A percentile compares a stretch with the other conserved stretches of the same genome.
Conservation (phyloP, 768 basidiomycete genomes). For the Tricholoma sp. region DNA sequence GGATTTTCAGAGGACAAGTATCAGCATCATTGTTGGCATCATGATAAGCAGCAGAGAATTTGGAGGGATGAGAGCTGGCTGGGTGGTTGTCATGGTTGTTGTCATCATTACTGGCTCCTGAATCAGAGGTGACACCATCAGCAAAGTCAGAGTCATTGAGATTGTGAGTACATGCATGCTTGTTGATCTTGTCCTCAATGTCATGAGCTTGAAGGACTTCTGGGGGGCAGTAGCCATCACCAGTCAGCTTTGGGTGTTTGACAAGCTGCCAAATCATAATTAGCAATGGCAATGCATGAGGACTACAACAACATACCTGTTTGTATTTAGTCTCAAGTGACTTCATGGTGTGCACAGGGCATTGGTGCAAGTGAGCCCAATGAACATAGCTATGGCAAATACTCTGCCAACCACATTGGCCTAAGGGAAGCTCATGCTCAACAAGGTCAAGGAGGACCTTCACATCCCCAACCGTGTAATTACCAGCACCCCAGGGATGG, state of each 20-base stretch:
- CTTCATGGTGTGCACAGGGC: conserved; percentile 5
- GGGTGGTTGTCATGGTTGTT: not conserved
- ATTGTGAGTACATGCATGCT: conserved; percentile 9
- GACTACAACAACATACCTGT: conserved; percentile 13
- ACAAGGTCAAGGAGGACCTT: no score
- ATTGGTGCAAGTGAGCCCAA: no score
- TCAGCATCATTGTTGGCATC: not conserved
- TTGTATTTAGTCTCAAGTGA: conserved; percentile 21
- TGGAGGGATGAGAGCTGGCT: not conserved
- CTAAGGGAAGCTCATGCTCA: no score
- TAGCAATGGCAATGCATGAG: not conserved
- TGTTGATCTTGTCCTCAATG: conserved; percentile 12
- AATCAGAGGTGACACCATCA: conserved; percentile 1
- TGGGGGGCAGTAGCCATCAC: conserved; percentile 15
- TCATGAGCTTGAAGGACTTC: conserved; percentile 6
- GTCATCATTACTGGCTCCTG: conserved; percentile 4
- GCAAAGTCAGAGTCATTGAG: conserved; percentile 9
- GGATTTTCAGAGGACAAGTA: not conserved
- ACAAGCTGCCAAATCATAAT: conserved; percentile 11
- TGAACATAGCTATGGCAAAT: no score
- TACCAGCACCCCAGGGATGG: no score
- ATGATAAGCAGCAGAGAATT: not conserved
- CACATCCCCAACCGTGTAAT: no score
- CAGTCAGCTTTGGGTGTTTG: conserved; percentile 24
- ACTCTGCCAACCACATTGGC: no score